A percentile compares a stretch with the other conserved stretches of the same genome.
phyloP scores from a whole-genome alignment of 2,329 filamentous ascomycete genomes.

The Claviceps monticola region DNA sequence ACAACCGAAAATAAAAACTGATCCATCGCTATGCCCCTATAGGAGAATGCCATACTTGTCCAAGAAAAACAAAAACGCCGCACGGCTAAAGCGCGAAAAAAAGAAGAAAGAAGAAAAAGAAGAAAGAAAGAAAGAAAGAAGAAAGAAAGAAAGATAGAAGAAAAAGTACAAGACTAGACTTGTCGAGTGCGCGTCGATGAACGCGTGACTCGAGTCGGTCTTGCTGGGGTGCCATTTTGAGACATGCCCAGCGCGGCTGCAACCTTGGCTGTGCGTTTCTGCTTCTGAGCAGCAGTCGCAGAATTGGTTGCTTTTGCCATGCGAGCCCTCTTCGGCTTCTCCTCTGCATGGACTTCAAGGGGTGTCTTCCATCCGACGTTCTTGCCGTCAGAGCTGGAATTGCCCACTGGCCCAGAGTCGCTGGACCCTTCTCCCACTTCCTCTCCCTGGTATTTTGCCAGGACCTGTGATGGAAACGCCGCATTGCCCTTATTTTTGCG shows the following conservation, averaged over 20 bases:
- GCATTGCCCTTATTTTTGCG: constrained; percentile 21
- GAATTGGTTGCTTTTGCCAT: constrained; percentile 16
- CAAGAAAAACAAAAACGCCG: background rate
- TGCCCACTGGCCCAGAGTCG: background rate
- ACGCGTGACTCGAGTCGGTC: constrained; percentile 18
- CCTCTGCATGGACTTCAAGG: constrained; percentile 15
- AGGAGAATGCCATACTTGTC: background rate
- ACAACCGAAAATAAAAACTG: background rate
- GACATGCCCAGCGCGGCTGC: constrained; percentile 20
- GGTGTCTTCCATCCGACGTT: constrained; percentile 22
- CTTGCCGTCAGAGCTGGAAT: constrained; percentile 13
- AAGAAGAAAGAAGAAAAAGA: background rate
- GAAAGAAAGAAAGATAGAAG: background rate
- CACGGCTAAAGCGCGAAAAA: background rate
- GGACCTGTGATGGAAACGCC: constrained; percentile 20
- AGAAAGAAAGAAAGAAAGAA: background rate
- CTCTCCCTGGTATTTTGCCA: constrained; percentile 18
- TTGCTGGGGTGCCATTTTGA: constrained; percentile 21
- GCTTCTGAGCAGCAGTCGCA: constrained; percentile 10
- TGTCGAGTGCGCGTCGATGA: constrained; percentile 9
- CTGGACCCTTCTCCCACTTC: constrained; percentile 1
- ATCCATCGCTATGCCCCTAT: background rate
- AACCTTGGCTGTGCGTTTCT: constrained; percentile 15
- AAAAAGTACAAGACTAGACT: constrained; percentile 1
- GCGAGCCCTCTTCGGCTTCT: constrained; percentile 12